Conservation (phyloP, 108 stramenopile genomes). For the Skeletonema grethae region DNA sequence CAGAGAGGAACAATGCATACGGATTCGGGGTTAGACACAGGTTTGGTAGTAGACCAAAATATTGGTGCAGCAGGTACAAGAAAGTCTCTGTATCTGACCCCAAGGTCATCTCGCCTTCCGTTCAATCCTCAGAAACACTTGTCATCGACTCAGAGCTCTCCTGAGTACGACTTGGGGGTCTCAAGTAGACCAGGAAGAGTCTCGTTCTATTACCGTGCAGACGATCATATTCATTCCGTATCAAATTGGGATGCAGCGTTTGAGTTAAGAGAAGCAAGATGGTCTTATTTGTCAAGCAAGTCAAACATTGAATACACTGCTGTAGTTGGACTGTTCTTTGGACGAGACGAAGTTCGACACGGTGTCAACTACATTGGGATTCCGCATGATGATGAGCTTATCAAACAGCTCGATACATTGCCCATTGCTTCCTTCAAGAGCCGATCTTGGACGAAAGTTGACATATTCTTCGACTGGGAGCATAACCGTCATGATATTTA, state of each 20-base stretch:
- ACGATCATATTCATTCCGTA: constrained; percentile 12
- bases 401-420: constrained; percentile 23
- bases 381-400: constrained; percentile 48
- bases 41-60: constrained; percentile 29
- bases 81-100: constrained; percentile 32
- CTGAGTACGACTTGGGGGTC: constrained; percentile 39
- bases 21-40: constrained; percentile 21
- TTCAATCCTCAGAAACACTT: constrained; percentile 17
- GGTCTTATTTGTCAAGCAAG: constrained; percentile 42
- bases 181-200: constrained; percentile 29
- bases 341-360: constrained; percentile 38
- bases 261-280: constrained; percentile 43
- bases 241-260: constrained; percentile 46
- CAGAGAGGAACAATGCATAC: constrained; percentile 32
- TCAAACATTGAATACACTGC: constrained; percentile 26
- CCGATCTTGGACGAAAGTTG: constrained; percentile 79
- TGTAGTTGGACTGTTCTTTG: constrained; percentile 62
- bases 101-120: constrained; percentile 16
- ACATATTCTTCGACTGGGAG: constrained; percentile 76
- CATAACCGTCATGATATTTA: constrained; percentile 51
- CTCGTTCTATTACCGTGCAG: constrained; percentile 33
- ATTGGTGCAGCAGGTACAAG: constrained; percentile 45
- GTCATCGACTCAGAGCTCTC: constrained; percentile 32
- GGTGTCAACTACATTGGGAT: constrained; percentile 56
- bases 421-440: neutral